phyloP scores from a whole-genome alignment of 768 basidiomycete genomes.

The Suillus cothurnatus region DNA sequence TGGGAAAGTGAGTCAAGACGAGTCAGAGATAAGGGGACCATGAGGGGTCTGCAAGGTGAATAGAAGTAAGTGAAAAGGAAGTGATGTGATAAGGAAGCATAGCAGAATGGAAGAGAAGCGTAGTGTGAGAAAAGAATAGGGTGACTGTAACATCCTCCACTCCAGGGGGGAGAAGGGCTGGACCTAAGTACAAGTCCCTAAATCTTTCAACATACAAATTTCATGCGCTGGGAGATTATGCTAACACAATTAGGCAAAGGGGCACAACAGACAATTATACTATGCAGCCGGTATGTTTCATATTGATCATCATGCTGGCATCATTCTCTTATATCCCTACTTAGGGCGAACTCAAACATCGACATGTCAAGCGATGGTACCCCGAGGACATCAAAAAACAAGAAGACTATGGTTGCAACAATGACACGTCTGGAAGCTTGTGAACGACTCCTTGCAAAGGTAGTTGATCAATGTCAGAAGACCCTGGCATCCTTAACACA shows the following conservation, averaged over 20 bases:
- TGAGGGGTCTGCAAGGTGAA: too few relatives aligned
- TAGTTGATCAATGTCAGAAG: constrained; percentile 19
- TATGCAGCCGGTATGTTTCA: constrained; percentile 29
- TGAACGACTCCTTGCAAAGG: constrained; percentile 18
- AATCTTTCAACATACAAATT: constrained; percentile 16
- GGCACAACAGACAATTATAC: constrained; percentile 41
- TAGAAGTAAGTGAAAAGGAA: too few relatives aligned
- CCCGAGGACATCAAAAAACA: constrained; percentile 36
- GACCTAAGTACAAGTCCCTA: constrained; percentile 9
- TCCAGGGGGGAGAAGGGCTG: background rate
- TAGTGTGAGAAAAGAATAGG: too few relatives aligned
- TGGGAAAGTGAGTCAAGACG: too few relatives aligned
- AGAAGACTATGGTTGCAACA: constrained; percentile 19
- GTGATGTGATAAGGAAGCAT: too few relatives aligned
- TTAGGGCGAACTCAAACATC: constrained; percentile 43
- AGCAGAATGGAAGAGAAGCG: too few relatives aligned
- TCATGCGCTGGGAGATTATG: constrained; percentile 18
- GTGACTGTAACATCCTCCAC: too few relatives aligned
- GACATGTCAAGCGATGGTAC: constrained; percentile 39
- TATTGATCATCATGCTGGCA: background rate
- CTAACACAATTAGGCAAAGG: constrained; percentile 13
- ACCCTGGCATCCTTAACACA: background rate
- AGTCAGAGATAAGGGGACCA: too few relatives aligned
- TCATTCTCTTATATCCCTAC: background rate
- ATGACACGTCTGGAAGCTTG: constrained; percentile 28